Conservation (phyloP, 2,329 filamentous ascomycete species). For the Trichoderma asperellum region DNA sequence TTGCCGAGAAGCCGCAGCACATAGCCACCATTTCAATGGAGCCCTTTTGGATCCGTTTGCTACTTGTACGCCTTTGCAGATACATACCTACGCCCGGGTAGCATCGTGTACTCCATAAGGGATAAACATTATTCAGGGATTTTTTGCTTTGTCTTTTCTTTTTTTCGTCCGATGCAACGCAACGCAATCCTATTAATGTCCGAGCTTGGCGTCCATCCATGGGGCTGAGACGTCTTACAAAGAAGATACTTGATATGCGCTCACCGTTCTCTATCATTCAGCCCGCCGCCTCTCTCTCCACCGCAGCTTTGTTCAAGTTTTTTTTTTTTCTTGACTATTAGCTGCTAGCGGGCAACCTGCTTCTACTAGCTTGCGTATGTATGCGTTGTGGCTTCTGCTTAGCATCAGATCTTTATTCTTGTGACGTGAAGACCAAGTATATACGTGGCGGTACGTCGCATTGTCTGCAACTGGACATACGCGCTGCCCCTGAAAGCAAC, state of each 20-base stretch:
- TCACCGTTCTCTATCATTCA: background rate
- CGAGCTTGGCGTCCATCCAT: background rate
- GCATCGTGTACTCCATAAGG: background rate
- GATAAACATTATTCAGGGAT: background rate
- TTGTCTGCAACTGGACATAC: conserved; percentile 3
- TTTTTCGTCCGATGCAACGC: background rate
- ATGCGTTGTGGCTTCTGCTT: conserved; percentile 16
- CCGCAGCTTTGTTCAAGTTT: background rate
- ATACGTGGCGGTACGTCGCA: background rate
- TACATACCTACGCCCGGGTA: background rate
- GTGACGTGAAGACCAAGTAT: background rate
- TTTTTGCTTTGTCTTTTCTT: background rate
- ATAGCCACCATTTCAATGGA: conserved; percentile 28
- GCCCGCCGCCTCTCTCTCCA: background rate
- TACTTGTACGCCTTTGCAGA: background rate
- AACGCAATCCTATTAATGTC: background rate
- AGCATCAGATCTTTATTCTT: conserved; percentile 18
- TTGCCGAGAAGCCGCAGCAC: conserved; percentile 27
- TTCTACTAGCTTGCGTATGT: background rate
- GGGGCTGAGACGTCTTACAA: background rate
- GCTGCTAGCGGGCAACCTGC: background rate
- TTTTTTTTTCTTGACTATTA: background rate
- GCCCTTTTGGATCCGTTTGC: background rate
- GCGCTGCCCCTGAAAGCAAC: background rate
- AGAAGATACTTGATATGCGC: background rate